Evolutionary conservation across 2,329 filamentous ascomycete genomes (phyloP), one percentile per base, ranked within the genome.

Genomic region (Arachnomyces sp.): DNA sequence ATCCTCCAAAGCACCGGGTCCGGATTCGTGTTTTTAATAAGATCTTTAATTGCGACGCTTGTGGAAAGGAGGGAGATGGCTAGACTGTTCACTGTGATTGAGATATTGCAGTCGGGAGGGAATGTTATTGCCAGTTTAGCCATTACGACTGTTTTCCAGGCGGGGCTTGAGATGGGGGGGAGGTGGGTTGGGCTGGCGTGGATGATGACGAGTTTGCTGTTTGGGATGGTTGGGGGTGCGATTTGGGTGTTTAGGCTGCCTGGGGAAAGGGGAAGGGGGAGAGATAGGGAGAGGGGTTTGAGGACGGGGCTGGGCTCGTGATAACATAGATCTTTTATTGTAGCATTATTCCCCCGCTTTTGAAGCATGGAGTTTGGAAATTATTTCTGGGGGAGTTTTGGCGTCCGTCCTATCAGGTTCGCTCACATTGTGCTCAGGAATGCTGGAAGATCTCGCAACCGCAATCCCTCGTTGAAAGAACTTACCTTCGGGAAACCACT

Each of bases 131-230:
- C 68, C 3, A 70, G 68, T 16, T 60, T 71, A 3, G 48, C 67
- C 3, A 59, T 73, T 31, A 69, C 68, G 2, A 54, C 57, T 7
- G 52, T 69, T 11, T 72, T 73, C 43, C 61, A 68, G 25, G 53
- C 65, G 41, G 71, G 70, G 0, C 58, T 73, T 41, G 58, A 65
- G 8, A 40, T 70, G 6, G 70, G 69, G 2, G 63, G 61, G 3
- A 45, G 54, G 4, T 73, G 69, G 70, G 58, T 71, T 28, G 71
- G 71, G 4, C 43, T 73, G 29, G 68, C 71, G 0, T 73, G 64
- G 58, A 59, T 66, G 50, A 58, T 64, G 43, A 62, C 60, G 2
- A 55, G 59, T 17, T 42, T 51, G 1, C 43, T 62, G 14, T 64
- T 65, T 46, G 46, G 38, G 9, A 13, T 45, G 15, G 32, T 47